Evolutionary conservation across 2,329 filamentous ascomycete species (phyloP).

Genomic region (Penicillium sp.): DNA sequence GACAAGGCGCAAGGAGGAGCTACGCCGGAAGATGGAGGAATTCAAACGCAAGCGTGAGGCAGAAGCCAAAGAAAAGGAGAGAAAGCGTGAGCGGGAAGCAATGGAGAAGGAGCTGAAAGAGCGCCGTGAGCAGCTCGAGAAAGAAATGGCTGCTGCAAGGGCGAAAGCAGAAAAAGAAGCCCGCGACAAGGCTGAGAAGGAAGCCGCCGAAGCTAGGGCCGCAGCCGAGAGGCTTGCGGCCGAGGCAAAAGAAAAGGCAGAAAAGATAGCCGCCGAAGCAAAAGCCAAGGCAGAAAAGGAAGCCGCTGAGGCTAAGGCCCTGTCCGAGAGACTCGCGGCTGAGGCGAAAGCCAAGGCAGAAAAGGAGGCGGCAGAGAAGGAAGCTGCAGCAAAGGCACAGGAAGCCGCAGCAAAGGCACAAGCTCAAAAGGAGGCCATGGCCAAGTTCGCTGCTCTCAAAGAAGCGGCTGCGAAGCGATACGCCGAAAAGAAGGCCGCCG

Average conservation of each 20-base stretch:
- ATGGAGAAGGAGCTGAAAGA: conserved; percentile 39
- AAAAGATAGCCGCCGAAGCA: conserved; percentile 10
- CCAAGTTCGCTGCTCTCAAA: conserved; percentile 36
- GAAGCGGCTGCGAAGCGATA: conserved; percentile 38
- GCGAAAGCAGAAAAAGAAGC: conserved; percentile 34
- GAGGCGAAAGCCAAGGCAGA: conserved; percentile 34
- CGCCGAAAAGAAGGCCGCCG: conserved; percentile 35
- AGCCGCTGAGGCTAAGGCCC: conserved; percentile 26
- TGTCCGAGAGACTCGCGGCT: conserved; percentile 28
- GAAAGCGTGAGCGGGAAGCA: conserved; percentile 37
- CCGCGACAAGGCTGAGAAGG: conserved; percentile 3
- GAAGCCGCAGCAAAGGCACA: conserved; percentile 49
- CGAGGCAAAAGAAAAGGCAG: conserved; percentile 18
- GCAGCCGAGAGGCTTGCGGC: conserved; percentile 21
- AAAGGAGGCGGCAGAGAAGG: conserved; percentile 60
- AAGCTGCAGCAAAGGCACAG: conserved; percentile 45
- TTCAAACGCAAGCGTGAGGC: conserved; percentile 36
- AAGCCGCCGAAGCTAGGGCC: conserved; percentile 19
- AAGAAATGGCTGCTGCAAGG: conserved; percentile 32
- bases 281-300: conserved; percentile 10
- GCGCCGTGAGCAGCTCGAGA: conserved; percentile 39
- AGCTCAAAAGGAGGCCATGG: conserved; percentile 37
- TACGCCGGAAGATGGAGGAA: conserved; percentile 37
- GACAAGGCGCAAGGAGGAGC: conserved; percentile 34
- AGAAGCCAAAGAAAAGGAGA: conserved; percentile 36